Evolutionary conservation across 805 yeast genomes (phyloP), one percentile per base, ranked within the genome.

Genomic region (Candida ascalaphidarum): DNA sequence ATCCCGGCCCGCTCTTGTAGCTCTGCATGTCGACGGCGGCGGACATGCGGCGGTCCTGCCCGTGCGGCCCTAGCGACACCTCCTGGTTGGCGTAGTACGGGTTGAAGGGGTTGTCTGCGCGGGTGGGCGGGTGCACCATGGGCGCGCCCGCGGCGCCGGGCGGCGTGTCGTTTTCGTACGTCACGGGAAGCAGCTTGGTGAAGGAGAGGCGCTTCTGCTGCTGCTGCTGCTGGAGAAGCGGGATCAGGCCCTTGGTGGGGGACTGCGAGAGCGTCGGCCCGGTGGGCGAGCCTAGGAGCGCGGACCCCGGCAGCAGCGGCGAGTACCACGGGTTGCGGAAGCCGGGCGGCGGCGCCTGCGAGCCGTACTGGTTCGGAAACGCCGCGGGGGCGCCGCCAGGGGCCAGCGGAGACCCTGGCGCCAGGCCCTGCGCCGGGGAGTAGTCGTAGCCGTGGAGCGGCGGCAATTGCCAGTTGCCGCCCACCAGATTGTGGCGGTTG

Each of bases 131-230:
- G 24, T 55, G 55, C n/a, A 58, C 45, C 31, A 40, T 55, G 5
- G 58, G 54, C 5, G 52, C 48, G 3, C 37, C 39, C 16, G 39
- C 39, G 17, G 32, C 30, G 20, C 41, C 52, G 14, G 33, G 32
- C 35, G 41, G 50, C 21, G 42, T 43, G 11, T 55, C 62, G 32
- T 59, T 44, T 40, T 70, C 77, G 43, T 69, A 70, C 2, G 74
- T 70, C 2, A 69, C 61, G 15, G 74, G 71, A 10, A 70, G 45
- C 33, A 66, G 72, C 37, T 56, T 60, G 9, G 67, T 54, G 32
- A 57, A 61, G n/a, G 62, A 57, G 23, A 49, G 41, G 14, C 61
- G 33, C 33, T 50, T 54, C 22, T 29, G 40, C 17, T 44, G 50
- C 29, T 53, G 61, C n/a, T n/a, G n/a, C 17, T 28, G 19, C 25